Conservation (phyloP, 441 rosid species). For the Pelargonium australe region DNA sequence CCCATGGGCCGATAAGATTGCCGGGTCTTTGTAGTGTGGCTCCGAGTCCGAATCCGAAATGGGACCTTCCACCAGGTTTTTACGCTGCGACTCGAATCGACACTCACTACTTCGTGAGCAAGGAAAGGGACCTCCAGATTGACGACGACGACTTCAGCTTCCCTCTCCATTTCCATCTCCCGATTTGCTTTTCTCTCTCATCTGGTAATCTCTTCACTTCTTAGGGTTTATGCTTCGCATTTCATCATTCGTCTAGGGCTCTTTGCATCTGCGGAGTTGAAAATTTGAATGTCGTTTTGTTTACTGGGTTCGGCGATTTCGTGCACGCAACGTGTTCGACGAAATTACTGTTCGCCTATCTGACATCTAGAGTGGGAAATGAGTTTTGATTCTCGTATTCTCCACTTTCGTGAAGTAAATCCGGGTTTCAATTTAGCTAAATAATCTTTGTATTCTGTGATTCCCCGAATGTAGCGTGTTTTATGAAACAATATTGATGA, state of each 20-base stretch:
- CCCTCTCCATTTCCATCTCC: not conserved
- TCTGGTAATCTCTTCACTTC: not conserved
- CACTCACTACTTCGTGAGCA: not conserved
- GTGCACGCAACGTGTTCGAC: conserved; percentile 18
- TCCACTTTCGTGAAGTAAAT: not conserved
- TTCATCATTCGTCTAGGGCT: not conserved
- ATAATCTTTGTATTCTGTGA: no score
- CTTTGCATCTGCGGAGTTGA: not conserved
- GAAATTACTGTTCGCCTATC: conserved; percentile 8
- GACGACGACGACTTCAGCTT: not conserved
- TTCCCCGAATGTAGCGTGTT: not conserved
- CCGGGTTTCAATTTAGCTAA: not conserved
- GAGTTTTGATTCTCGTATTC: not conserved
- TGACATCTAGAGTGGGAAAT: not conserved
- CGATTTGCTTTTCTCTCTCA: not conserved
- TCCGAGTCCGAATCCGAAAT: no score
- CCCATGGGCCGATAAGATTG: no score
- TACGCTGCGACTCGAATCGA: not conserved
- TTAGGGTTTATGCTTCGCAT: conserved; percentile 1
- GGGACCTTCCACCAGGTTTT: no score
- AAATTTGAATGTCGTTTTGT: not conserved
- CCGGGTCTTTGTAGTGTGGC: no score
- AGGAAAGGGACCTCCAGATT: not conserved
- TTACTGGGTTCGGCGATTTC: not conserved
- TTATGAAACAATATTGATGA: not conserved